Conservation (phyloP, 441 rosid genomes). For the Euphorbia celastroides region DNA sequence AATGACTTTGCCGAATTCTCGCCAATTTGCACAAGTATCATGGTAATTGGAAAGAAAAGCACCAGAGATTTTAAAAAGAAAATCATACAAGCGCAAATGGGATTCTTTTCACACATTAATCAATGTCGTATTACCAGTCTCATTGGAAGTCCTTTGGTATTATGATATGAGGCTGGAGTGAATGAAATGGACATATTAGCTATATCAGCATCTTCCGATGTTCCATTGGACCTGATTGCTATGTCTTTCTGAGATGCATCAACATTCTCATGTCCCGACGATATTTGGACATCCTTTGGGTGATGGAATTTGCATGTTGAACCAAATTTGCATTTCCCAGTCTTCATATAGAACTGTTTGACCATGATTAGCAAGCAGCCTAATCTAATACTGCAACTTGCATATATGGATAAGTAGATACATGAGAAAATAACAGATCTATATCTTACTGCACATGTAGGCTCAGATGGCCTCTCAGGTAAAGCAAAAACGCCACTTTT, state of each 20-base stretch:
- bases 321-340: conserved; percentile 93
- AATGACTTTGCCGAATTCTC: not conserved
- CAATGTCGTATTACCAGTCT: conserved; percentile 48
- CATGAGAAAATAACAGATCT: conserved; percentile 11
- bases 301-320: conserved; percentile 88
- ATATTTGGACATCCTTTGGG: conserved; percentile 68
- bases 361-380: conserved; percentile 20
- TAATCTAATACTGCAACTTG: conserved; percentile 14
- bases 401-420: not conserved
- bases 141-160: conserved; percentile 89
- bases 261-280: conserved; percentile 39
- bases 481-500: conserved; percentile 35
- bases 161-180: conserved; percentile 50
- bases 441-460: conserved; percentile 71
- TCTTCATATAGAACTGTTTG: conserved; percentile 83
- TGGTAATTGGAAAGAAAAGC: not conserved
- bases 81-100: not conserved
- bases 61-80: not conserved
- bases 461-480: conserved; percentile 88
- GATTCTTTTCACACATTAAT: not conserved
- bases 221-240: conserved; percentile 26
- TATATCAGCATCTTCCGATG: conserved; percentile 26
- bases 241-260: conserved; percentile 33
- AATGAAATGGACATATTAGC: conserved; percentile 30
- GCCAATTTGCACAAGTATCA: not conserved